Base-by-base conservation (phyloP, 768 basidiomycete genomes). In the Suillus lakei region DNA sequence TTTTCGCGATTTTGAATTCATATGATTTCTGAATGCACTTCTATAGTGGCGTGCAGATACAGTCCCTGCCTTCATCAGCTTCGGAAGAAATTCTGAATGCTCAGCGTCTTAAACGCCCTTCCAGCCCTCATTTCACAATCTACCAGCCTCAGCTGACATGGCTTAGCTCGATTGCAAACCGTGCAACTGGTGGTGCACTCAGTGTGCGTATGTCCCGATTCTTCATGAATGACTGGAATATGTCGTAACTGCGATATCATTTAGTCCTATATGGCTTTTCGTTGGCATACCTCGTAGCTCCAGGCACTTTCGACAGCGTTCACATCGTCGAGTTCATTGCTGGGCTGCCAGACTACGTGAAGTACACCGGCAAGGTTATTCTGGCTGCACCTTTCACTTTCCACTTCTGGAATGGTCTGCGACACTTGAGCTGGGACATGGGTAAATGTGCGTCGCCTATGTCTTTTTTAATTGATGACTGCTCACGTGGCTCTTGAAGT, bases 111-210 rank as follows among this genome's bases (percentile, higher is more conserved):
- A 82, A 83, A 58, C 91, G 98, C n/a, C 97, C 98, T 21, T 92
- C 86, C 67, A 93, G 91, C 72, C 98, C 98, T 10, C 96, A 98
- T 78, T 92, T 95, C 75, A 95, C 95, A 63, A 99, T 99, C 79
- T 99, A 99, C 81, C 91, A 96, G 74, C 92, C 91, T 2, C 94
- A 99, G 79, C 78, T 99, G 55, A 98, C 97, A 41, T 97, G 94
- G 93, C 16, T 93, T 62, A 84, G 80, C 5, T 98, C 95, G 21
- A 95, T 97, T 71, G 88, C 85, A 46, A 91, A 99, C 80, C 92
- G 98, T 76, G 77, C 85, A n/a, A 92, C 95, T 13, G 98, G 97
- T 65, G 85, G 78, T 9, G 93, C 83, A 12, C 85, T 99, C 58
- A 91, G 92, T 66, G 88, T 84, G 59, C 83, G 94, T 95, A 72